Conservation (phyloP, 1,139 yeast species). For the Debaryomyces coudertii region DNA sequence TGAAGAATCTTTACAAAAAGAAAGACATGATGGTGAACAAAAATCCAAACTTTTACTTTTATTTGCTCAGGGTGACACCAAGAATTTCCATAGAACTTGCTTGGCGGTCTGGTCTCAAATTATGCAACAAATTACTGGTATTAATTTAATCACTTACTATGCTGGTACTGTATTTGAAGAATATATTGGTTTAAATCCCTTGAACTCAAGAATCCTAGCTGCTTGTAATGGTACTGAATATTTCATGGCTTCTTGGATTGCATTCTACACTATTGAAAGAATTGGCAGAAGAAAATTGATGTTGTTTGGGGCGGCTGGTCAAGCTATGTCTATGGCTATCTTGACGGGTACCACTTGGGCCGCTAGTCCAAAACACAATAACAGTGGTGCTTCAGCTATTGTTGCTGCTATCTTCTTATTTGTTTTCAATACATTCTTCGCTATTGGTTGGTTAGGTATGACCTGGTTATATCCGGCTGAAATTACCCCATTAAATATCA, state of each 20-base stretch:
- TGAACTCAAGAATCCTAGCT: conserved; percentile 39
- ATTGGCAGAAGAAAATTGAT: conserved; percentile 57
- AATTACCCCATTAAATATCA: conserved; percentile 57
- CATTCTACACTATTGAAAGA: conserved; percentile 50
- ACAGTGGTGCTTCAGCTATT: conserved; percentile 23
- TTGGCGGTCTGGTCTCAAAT: conserved; percentile 52
- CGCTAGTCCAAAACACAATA: conserved; percentile 17
- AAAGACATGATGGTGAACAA: conserved; percentile 25
- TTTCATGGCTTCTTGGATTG: conserved; percentile 46
- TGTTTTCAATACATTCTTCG: conserved; percentile 50
- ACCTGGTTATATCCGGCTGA: conserved; percentile 64
- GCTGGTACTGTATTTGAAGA: conserved; percentile 51
- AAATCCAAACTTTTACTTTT: conserved; percentile 30
- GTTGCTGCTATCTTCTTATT: conserved; percentile 43
- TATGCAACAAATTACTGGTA: conserved; percentile 49
- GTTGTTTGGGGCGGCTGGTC: conserved; percentile 56
- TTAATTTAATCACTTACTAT: conserved; percentile 42
- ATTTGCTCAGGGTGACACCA: conserved; percentile 41
- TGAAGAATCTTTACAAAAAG: conserved; percentile 31
- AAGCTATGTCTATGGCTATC: conserved; percentile 37
- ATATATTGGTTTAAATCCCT: conserved; percentile 43
- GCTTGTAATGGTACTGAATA: conserved; percentile 43
- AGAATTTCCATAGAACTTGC: conserved; percentile 50
- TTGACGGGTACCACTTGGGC: conserved; percentile 33
- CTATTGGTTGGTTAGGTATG: conserved; percentile 55